These are phyloP conservation scores for Coemansia sp. DNA, from an alignment of 192 early-diverging fungal species.

Conservation along the genomic window DNA sequence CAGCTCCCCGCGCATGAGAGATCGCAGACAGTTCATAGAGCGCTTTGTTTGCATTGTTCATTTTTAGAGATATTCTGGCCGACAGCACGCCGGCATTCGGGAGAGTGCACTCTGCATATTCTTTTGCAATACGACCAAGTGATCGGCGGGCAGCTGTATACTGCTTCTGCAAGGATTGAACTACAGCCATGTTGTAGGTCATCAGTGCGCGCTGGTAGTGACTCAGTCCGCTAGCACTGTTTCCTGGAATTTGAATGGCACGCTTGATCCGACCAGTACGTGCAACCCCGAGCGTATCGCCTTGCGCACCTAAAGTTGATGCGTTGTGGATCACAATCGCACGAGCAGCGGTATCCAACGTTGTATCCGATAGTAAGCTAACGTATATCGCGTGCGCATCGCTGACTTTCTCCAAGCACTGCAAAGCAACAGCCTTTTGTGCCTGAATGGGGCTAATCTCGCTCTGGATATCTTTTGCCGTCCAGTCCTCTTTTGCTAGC, in stretches of 20 bases:
- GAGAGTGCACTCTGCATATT: conserved; percentile 5
- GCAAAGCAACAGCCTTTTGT: conserved; percentile 39
- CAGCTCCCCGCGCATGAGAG: conserved; percentile 13
- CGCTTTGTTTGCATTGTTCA: conserved; percentile 15
- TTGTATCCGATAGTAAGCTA: conserved; percentile 10
- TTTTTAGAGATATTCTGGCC: conserved; percentile 27
- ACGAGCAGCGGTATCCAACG: conserved; percentile 22
- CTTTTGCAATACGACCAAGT: conserved; percentile 21
- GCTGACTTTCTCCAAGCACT: conserved; percentile 12
- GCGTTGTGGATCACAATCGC: conserved; percentile 36
- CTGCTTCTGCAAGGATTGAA: conserved; percentile 33
- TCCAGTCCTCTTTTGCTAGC: conserved; percentile 27
- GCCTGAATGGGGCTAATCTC: conserved; percentile 44
- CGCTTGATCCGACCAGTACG: conserved; percentile 19
- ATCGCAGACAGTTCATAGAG: conserved; percentile 34
- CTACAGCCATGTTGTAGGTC: conserved; percentile 44
- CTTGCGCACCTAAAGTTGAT: conserved; percentile 3
- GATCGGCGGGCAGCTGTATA: conserved; percentile 24
- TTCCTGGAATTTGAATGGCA: conserved; percentile 30
- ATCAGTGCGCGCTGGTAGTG: conserved; percentile 34
- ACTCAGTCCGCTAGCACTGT: conserved; percentile 16
- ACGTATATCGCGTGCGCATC: conserved; percentile 25
- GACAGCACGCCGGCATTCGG: conserved; percentile 26
- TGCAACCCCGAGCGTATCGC: background rate
- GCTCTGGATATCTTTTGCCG: conserved; percentile 28